A percentile compares a stretch with the other conserved stretches of the same genome.
Conservation (phyloP, 306 rosid species). For the Pachyrhizus erosus region DNA sequence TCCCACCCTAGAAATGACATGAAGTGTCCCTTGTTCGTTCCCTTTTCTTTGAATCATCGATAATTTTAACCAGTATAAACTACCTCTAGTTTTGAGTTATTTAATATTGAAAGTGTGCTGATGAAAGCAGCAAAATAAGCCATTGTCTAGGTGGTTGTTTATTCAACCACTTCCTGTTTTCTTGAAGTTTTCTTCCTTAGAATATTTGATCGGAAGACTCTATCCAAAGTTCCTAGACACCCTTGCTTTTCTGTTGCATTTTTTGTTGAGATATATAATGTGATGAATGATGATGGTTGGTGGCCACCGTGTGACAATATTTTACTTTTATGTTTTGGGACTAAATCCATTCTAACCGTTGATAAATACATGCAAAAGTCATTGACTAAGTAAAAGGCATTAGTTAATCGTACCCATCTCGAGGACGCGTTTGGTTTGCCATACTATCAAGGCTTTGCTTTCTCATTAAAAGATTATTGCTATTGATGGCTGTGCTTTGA, state of each 20-base stretch:
- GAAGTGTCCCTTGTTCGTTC: not conserved
- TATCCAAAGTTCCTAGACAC: slow-evolving; percentile 2
- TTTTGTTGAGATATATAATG: not conserved
- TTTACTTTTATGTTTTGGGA: not conserved
- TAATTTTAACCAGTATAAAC: not conserved
- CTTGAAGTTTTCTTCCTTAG: slow-evolving; percentile 1
- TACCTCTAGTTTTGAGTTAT: not conserved
- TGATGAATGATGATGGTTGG: not conserved
- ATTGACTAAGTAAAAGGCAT: slow-evolving; percentile 45
- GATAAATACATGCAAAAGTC: slow-evolving; percentile 24
- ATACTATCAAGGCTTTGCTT: not conserved
- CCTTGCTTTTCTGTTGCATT: not conserved
- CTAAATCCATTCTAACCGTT: not conserved
- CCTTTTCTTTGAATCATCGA: slow-evolving; percentile 14
- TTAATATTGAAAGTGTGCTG: slow-evolving; percentile 18
- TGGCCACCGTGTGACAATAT: slow-evolving; percentile 15
- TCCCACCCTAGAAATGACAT: not conserved
- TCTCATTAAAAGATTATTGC: slow-evolving; percentile 23
- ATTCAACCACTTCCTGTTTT: slow-evolving; percentile 24
- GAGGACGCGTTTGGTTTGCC: slow-evolving; percentile 32
- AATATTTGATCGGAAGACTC: slow-evolving; percentile 9
- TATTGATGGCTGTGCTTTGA: not conserved
- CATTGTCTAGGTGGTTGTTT: slow-evolving; percentile 15
- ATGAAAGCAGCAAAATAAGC: slow-evolving; percentile 8
- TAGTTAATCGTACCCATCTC: slow-evolving; percentile 37